Conservation (phyloP, 225 moss, liverwort and hornwort species). For the Sphagnum contortum region DNA sequence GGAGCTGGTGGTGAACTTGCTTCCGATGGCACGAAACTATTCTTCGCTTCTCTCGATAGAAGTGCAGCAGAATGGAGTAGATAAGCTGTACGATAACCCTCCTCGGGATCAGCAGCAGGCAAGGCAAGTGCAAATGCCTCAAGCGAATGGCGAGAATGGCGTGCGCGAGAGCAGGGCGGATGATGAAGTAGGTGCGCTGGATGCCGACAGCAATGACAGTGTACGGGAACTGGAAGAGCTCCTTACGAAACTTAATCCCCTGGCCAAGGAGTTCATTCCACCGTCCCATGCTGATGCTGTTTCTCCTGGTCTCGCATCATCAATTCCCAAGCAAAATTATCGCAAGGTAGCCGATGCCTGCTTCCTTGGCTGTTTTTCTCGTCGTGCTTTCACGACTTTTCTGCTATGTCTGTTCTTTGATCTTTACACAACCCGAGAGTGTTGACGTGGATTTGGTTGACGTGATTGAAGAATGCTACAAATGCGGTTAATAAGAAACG, state of each 20-base stretch:
- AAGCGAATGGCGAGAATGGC: slow-evolving; percentile 30
- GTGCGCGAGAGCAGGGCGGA: slow-evolving; percentile 28
- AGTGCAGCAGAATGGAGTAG: slow-evolving; percentile 39
- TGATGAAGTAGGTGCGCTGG: slow-evolving; percentile 30
- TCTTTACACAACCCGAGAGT: no score
- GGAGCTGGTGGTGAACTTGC: slow-evolving; percentile 61
- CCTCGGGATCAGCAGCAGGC: slow-evolving; percentile 8
- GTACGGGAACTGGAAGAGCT: slow-evolving; percentile 90
- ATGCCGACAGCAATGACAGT: slow-evolving; percentile 69
- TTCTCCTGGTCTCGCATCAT: slow-evolving; percentile 28
- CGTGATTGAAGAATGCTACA: slow-evolving; percentile 65
- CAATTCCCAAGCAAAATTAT: slow-evolving; percentile 51
- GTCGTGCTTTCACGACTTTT: no score
- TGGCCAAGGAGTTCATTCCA: slow-evolving; percentile 84
- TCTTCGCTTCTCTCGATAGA: slow-evolving; percentile 51
- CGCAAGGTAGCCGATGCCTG: slow-evolving; percentile 49
- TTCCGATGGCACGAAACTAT: slow-evolving; percentile 56
- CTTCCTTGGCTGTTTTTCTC: neutral
- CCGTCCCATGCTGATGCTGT: slow-evolving; percentile 60
- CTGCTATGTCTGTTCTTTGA: no score
- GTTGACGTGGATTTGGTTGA: neutral
- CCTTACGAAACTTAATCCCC: slow-evolving; percentile 82
- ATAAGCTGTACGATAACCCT: slow-evolving; percentile 32
- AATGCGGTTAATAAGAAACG: slow-evolving; percentile 67
- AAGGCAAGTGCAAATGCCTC: slow-evolving; percentile 9